A percentile compares a stretch with the other conserved stretches of the same genome.
Evolutionary conservation across 2,329 filamentous ascomycete species (phyloP).

Genomic region (Thelonectria blattea): DNA sequence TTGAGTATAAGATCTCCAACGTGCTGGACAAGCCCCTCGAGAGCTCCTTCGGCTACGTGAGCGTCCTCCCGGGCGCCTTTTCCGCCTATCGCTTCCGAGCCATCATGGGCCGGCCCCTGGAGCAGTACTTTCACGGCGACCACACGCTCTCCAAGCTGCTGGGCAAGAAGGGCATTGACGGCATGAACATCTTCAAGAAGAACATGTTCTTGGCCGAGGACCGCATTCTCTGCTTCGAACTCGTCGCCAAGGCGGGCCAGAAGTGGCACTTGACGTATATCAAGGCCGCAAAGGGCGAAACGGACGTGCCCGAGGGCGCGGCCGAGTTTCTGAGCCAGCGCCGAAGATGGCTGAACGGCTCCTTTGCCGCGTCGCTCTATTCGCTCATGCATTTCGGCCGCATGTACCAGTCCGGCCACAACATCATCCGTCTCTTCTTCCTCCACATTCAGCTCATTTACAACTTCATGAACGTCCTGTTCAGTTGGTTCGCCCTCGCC

Average conservation of each 20-base stretch:
- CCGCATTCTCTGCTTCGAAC: conserved; percentile 35
- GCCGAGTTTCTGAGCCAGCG: conserved; percentile 34
- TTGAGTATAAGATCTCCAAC: conserved; percentile 37
- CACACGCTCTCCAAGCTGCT: conserved; percentile 34
- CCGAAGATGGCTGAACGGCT: conserved; percentile 35
- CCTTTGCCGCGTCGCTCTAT: conserved; percentile 35
- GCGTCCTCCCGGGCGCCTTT: conserved; percentile 34
- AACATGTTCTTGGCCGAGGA: conserved; percentile 38
- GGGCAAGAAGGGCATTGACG: conserved; percentile 36
- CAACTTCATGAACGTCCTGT: conserved; percentile 34
- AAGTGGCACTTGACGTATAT: conserved; percentile 38
- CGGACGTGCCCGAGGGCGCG: conserved; percentile 34
- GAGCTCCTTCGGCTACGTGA: conserved; percentile 36
- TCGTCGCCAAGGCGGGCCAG: conserved; percentile 35
- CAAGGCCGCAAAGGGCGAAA: conserved; percentile 36
- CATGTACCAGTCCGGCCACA: conserved; percentile 33
- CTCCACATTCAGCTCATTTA: conserved; percentile 34
- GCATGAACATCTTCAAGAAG: conserved; percentile 39
- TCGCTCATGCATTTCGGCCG: conserved; percentile 35
- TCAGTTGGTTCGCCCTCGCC: conserved; percentile 33
- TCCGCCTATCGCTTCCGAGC: conserved; percentile 35
- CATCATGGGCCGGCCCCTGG: conserved; percentile 33
- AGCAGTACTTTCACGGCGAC: conserved; percentile 36
- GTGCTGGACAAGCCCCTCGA: conserved; percentile 35
- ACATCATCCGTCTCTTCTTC: conserved; percentile 33